Base-by-base conservation (phyloP, 2,329 filamentous ascomycete genomes). In the Diaporthe citrichinensis region DNA sequence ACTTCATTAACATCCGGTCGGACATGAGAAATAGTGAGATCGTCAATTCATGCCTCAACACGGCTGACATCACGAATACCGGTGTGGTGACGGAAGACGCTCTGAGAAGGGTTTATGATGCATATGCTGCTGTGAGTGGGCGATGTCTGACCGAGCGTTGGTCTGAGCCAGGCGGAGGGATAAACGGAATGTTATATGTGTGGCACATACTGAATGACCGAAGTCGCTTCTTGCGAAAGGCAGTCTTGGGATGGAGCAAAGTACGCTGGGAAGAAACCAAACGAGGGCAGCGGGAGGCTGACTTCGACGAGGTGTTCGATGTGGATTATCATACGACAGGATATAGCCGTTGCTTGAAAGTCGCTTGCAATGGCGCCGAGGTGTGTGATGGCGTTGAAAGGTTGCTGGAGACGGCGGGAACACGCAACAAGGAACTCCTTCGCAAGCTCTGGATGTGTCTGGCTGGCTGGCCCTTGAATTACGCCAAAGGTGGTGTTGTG, bases 91-190 rank as follows among this genome's bases (percentile, higher is more conserved):
- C 71, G 12, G 71, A 73, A 31, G 71, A 65, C 20, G 44, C 46
- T 2, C 58, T 73, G 34, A 51, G 58, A 15, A 73, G 10, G 7
- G 71, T 73, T 2, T 73, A 73, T 34, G 71, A 73, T 20, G 71
- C 71, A 14, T 73, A 55, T 15, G 71, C 71, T 14, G 46, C 44
- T 12, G 41, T 53, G 4, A 20, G 71, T 44, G 71, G 46, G 23
- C 71, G 71, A 3, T 73, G 71, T 59, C 55, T 73, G 58, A 73
- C 71, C 7, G 71, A 73, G 46, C 71, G 71, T 15, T 73, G 71
- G 71, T 20, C 49, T 15, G 71, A 73, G 10, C 71, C 71, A 3
- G 44, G 58, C 23, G 39, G 57, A 14, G 49, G 39, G 8, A 65
- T 73, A 36, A 73, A 55, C 17, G 58, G 57, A 7, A 39, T 73